Base-by-base conservation (phyloP, 345 rosid genomes). In the Arabis alpina region DNA sequence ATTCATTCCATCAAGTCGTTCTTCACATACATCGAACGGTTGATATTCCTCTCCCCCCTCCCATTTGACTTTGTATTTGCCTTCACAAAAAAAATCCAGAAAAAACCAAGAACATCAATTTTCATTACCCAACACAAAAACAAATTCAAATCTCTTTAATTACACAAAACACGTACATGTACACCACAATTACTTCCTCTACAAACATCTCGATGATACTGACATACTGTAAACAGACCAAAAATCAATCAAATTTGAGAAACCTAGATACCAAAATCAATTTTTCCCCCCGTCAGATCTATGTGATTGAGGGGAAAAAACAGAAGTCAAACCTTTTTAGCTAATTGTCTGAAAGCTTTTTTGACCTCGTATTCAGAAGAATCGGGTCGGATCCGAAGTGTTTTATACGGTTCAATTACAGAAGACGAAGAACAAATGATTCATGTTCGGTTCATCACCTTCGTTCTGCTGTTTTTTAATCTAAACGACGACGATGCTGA, bases 191-290 rank as follows among this genome's bases (percentile, higher is more conserved):
- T 89, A 76, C 61, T 86, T 80, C 91, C 99, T 80, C 88, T 86
- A 77, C 99, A 94, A 8, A 94, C 97, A 76, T 94, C 99, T 10
- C 97, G 99, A 84, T 94, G 99, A 81, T 90, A 90, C 97, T 90
- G 90, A 61, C 77, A 47, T n/a, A n/a, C n/a, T n/a, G n/a, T n/a
- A 45, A 2, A 4, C 58, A 10, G 25, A 41, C 12, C 7, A 49
- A 14, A 24, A 30, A 2, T 4, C 27, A 44, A 34, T 16, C 27
- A 64, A 15, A 1, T 65, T 57, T 15, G 24, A 14, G 7, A 10
- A 54, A 41, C 10, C 24, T 12, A 34, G n/a, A n/a, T n/a, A n/a
- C 12, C 1, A 12, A 66, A 51, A 66, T 24, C 61, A n/a, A n/a
- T n/a, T n/a, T n/a, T n/a, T n/a, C n/a, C n/a, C 11, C 7, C 43